Evolutionary conservation across 1,284 basidiomycete species (phyloP), one percentile per base, ranked within the genome.

Genomic region (Mrakiaceae sp.): DNA sequence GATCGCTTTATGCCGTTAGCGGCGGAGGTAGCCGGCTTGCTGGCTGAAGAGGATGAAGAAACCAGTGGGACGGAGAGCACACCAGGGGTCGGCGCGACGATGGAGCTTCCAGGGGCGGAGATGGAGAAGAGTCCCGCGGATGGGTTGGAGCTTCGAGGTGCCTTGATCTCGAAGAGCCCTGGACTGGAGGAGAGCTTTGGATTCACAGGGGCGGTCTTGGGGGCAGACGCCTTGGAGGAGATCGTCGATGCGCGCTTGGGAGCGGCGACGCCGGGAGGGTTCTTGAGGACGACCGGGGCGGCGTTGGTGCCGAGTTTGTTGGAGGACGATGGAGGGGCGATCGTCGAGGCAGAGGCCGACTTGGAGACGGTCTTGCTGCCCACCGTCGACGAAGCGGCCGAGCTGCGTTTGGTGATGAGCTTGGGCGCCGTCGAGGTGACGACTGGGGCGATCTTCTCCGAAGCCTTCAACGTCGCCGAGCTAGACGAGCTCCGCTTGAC

Each of bases 61-160:
- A 47, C 27, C 27, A 27, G 27, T 27, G 27, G 27, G 27, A 27
- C 27, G 27, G 27, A 27, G 27, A 27, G 49, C n/a, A n/a, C 11
- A 51, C 49, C 11, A 51, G 49, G 49, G 11, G 49, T 51, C n/a
- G 49, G 49, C 46, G 62, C 43, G 49, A 58, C 64, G 64, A 68
- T 67, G 56, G 64, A 66, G 48, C 58, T 61, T 44, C 64, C 64
- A 8, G 64, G 64, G 5, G 64, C 64, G 4, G 60, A 50, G 40
- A 60, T 60, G 10, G 62, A 52, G 2, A 50, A 53, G 5, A 66
- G 40, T n/a, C 64, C 60, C n/a, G 47, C 42, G 14, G 60, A 62
- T 6, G 64, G 64, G 56, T 66, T 62, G 49, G 46, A n/a, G 14
- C 59, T 58, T n/a, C 55, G 54, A 2, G 65, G 65, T 4, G 65